Conservation (phyloP, 768 basidiomycete species). For the Mycena venus region DNA sequence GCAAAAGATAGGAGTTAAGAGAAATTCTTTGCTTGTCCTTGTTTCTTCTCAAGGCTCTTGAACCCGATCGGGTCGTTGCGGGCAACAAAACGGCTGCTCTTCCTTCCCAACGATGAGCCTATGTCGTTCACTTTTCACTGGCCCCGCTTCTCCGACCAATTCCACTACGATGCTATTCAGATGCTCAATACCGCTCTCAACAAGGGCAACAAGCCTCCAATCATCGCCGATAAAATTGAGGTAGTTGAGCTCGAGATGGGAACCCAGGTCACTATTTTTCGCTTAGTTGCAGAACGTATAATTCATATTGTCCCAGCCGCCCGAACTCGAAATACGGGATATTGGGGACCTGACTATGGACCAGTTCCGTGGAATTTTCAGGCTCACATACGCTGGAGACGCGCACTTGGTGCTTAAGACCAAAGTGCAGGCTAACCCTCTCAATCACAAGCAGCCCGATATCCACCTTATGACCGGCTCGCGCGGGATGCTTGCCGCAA, state of each 20-base stretch:
- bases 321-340: constrained; percentile 96
- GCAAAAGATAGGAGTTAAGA: constrained; percentile 5
- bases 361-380: constrained; percentile 97
- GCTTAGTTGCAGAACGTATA: constrained; percentile 7
- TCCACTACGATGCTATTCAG: constrained; percentile 94
- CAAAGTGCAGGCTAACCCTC: constrained; percentile 97
- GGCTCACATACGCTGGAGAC: constrained; percentile 94
- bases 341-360: constrained; percentile 97
- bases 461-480: constrained; percentile 89
- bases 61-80: background rate
- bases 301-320: constrained; percentile 72
- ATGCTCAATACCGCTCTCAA: constrained; percentile 98
- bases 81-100: background rate
- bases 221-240: constrained; percentile 97
- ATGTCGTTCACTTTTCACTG: constrained; percentile 93
- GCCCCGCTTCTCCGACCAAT: constrained; percentile 97
- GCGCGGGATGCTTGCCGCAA: constrained; percentile 92
- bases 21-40: background rate
- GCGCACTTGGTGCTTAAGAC: constrained; percentile 91
- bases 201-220: constrained; percentile 97
- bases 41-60: background rate
- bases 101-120: constrained; percentile 11
- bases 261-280: constrained; percentile 74
- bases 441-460: constrained; percentile 92
- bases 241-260: constrained; percentile 99